A percentile compares a stretch with the other conserved stretches of the same genome.
Conservation (phyloP, 805 yeast species). For the Schwanniomyces vanrijiae region DNA sequence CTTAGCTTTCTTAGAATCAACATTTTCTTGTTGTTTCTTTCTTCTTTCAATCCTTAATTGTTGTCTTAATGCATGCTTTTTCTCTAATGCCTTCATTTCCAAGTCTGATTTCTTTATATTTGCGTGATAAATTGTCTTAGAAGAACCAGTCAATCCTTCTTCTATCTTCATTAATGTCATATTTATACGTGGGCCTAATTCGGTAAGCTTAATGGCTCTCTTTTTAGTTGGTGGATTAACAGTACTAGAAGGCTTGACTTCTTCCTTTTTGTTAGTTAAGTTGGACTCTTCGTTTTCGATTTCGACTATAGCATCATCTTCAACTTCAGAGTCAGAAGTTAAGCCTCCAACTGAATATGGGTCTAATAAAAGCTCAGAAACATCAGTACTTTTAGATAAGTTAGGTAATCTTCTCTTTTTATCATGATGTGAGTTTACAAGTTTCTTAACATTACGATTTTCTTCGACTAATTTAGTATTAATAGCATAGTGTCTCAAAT, state of each 20-base stretch:
- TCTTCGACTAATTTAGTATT: constrained; percentile 83
- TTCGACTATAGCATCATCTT: constrained; percentile 83
- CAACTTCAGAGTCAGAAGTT: constrained; percentile 91
- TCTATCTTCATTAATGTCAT: constrained; percentile 81
- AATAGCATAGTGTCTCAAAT: constrained; percentile 86
- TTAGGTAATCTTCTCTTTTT: constrained; percentile 69
- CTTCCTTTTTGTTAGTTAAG: constrained; percentile 18
- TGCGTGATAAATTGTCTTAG: constrained; percentile 85
- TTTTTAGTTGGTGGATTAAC: constrained; percentile 41
- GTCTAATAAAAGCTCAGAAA: constrained; percentile 80
- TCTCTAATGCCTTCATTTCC: constrained; percentile 64
- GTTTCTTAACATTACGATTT: constrained; percentile 67
- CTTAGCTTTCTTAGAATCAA: constrained; percentile 69
- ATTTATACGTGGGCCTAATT: constrained; percentile 87
- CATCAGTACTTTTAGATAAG: constrained; percentile 64
- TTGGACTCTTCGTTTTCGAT: constrained; percentile 31
- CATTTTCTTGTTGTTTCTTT: constrained; percentile 75
- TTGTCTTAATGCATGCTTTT: constrained; percentile 60
- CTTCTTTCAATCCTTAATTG: constrained; percentile 70
- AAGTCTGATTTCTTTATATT: constrained; percentile 59
- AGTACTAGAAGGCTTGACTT: constrained; percentile 18
- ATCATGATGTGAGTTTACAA: constrained; percentile 61
- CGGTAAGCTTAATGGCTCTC: constrained; percentile 88
- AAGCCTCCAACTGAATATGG: constrained; percentile 78
- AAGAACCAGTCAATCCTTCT: constrained; percentile 80